Evolutionary conservation across 1,284 basidiomycete species (phyloP), one percentile per base, ranked within the genome.

Genomic region (Ceratobasidium sp.): DNA sequence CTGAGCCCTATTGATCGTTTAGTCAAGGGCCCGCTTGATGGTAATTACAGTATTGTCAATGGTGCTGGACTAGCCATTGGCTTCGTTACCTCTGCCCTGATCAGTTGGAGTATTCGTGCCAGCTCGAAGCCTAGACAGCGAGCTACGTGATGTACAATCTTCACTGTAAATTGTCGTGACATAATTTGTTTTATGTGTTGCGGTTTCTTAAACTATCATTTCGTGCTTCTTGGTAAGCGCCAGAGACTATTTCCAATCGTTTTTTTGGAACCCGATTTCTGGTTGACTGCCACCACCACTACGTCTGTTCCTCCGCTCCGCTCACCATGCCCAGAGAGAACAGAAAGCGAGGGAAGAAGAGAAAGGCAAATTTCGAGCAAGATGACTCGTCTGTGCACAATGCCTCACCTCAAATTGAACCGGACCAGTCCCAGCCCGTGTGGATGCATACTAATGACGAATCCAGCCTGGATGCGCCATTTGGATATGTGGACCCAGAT

Each of bases 401-500:
- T 10, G 65, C 54, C n/a, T 63, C 58, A 35, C 77, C 82, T 35
- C 79, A 82, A 66, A 80, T 81, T 64, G 86, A 85, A 71, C 91
- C 91, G 42, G 74, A 76, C 37, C 51, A 76, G 37, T 47, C 67
- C 28, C 31, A 58, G 49, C 67, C 51, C 33, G 33, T 28, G 45
- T 76, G 71, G 69, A 80, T 76, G 61, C 53, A 60, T 51, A 78
- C 42, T 7, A 75, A 64, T 35, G 54, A 73, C 26, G 71, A 78
- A 47, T 45, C 65, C 4, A 76, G 93, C 81, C 86, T 86, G 11
- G 93, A 94, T 78, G 92, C 92, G 76, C 94, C 94, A 1, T 97
- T 95, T 83, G 95, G 95, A 77, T 92, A 91, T 79, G 89, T 96
- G 13, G 95, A 97, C 80, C 88, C 89, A 37, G 95, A 97, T 82